Base-by-base conservation (phyloP, 495 filamentous ascomycete genomes). In the Haplographium delicatum region DNA sequence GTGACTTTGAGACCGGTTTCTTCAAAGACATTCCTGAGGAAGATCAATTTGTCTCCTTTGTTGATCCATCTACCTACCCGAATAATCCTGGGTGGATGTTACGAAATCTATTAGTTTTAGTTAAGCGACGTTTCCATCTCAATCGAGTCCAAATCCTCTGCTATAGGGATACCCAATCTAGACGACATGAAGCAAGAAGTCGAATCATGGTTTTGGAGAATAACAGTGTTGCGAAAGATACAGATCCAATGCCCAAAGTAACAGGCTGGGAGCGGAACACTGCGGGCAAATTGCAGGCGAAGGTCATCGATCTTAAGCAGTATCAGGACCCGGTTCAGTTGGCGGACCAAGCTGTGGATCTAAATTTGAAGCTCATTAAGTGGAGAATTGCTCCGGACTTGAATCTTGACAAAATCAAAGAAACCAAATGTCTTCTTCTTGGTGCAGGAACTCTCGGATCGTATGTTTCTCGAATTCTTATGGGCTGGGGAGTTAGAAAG, bases 311-410 rank as follows among this genome's bases (percentile, higher is more conserved):
- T 61, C 73, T 98, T 1, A 83, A 84, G 15, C 89, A 90, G 57
- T 90, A 95, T 45, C 90, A 97, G 84, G 88, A 98, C 64, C 93
- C 93, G 4, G 71, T 55, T 47, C 81, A 80, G 54, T 73, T 97
- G 20, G 93, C 93, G 19, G 90, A 96, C 56, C 89, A 95, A 65
- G 86, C 91, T n/a, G 93, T 96, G 8, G 93, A 98, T 61, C 80
- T 98, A 41, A 98, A 98, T 60, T 74, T 96, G 51, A 97, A 96
- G 68, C 76, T 98, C 45, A 98, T 98, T 80, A 96, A 96, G 71
- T 98, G 93, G 93, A 82, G 93, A 22, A 87, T 98, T 48, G 88
- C 90, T 16, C 93, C 93, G 5, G 80, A 80, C 37, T 72, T 98
- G 19, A 78, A 97, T 62, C 82, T 98, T 10, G 89, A 95, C 9